Evolutionary conservation across 331 rosid species (phyloP).

Genomic region (Stylosanthes scabra): DNA sequence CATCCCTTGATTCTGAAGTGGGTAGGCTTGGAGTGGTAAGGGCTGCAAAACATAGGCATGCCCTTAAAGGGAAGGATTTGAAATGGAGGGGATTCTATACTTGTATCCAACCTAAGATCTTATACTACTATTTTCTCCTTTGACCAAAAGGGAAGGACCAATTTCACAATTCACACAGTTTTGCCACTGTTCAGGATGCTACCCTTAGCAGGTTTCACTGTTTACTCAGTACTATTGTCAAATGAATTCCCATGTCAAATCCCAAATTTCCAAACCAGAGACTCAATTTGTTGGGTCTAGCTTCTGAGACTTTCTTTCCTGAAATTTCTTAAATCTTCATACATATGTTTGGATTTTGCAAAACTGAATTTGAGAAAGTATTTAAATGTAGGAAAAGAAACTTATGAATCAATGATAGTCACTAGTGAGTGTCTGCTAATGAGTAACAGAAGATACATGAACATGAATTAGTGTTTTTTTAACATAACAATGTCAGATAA

Average conservation of each 20-base stretch:
- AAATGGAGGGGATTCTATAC: conserved; percentile 23
- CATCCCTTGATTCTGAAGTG: not conserved
- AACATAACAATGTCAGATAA: conserved; percentile 1
- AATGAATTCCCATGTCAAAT: not conserved
- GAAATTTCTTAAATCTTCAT: not conserved
- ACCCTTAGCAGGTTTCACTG: not conserved
- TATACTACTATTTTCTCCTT: not conserved
- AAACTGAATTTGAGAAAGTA: conserved; percentile 4
- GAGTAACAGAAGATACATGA: too few relatives aligned
- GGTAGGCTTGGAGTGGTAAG: conserved; percentile 34
- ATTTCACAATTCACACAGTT: not conserved
- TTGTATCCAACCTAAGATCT: not conserved
- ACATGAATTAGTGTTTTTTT: too few relatives aligned
- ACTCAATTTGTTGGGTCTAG: too few relatives aligned
- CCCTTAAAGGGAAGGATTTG: conserved; percentile 34
- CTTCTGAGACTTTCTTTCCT: too few relatives aligned
- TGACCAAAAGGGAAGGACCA: not conserved
- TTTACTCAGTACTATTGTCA: not conserved
- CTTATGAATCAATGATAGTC: not conserved
- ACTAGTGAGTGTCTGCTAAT: too few relatives aligned
- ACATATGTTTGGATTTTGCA: not conserved
- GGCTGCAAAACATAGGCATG: conserved; percentile 44
- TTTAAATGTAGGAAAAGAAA: not conserved
- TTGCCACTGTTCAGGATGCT: not conserved
- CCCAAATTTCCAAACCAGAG: too few relatives aligned